phyloP scores from a whole-genome alignment of 768 basidiomycete genomes.

The Russula abietina region DNA sequence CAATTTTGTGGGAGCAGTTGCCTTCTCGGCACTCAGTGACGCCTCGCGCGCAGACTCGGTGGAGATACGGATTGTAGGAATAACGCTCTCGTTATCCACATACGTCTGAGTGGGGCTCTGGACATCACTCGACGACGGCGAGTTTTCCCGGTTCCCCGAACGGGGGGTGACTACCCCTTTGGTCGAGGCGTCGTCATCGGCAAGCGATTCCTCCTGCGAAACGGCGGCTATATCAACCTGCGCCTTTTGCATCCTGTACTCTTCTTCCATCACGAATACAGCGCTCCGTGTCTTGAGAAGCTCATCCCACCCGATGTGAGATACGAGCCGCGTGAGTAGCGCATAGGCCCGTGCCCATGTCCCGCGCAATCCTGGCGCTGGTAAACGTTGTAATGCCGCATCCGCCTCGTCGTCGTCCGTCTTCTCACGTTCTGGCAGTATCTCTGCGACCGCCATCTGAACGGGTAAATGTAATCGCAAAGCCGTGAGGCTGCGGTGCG shows the following conservation, averaged over 20 bases:
- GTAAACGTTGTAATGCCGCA: constrained; percentile 87
- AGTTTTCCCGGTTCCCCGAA: constrained; percentile 23
- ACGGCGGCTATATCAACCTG: constrained; percentile 54
- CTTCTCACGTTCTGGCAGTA: constrained; percentile 77
- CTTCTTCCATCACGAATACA: constrained; percentile 99
- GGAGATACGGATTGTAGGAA: constrained; percentile 56
- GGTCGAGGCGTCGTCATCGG: constrained; percentile 71
- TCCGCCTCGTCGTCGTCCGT: constrained; percentile 91
- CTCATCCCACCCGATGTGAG: constrained; percentile 98
- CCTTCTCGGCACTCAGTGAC: constrained; percentile 38
- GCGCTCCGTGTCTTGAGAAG: constrained; percentile 87
- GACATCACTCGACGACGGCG: constrained; percentile 26
- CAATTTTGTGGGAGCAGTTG: constrained; percentile 36
- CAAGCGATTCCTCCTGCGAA: constrained; percentile 28
- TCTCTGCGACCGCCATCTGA: constrained; percentile 79
- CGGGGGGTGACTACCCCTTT: constrained; percentile 47
- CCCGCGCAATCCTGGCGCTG: constrained; percentile 88
- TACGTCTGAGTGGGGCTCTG: constrained; percentile 25
- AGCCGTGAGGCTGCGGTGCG: constrained; percentile 78
- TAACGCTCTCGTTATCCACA: constrained; percentile 31
- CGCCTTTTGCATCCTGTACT: constrained; percentile 95
- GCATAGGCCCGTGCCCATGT: constrained; percentile 95
- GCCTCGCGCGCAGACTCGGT: constrained; percentile 48
- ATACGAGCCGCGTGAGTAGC: constrained; percentile 83
- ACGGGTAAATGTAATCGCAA: constrained; percentile 81